phyloP scores from a whole-genome alignment of 208 protist genomes.

The Kentomonas sorsogonicus region DNA sequence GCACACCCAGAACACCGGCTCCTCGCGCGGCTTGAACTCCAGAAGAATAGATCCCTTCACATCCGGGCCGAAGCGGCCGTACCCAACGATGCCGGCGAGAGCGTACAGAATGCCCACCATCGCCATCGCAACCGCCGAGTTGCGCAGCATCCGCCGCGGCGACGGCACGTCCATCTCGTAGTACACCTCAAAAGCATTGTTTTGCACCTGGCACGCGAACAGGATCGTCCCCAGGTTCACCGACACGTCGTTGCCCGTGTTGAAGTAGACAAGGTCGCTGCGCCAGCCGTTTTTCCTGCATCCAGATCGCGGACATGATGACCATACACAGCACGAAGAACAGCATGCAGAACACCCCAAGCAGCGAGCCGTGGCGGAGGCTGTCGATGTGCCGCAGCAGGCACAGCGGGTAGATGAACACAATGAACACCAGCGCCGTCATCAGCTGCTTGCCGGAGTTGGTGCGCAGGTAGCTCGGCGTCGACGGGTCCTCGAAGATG shows the following conservation, averaged over 20 bases:
- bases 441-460: conserved; percentile 38
- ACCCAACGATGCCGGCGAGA: conserved; percentile 69
- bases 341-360: conserved; percentile 45
- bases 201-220: conserved; percentile 59
- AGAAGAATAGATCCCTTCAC: conserved; percentile 49
- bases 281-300: conserved; percentile 27
- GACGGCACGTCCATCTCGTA: conserved; percentile 37
- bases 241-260: conserved; percentile 27
- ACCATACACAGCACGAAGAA: conserved; percentile 62
- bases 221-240: conserved; percentile 35
- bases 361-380: conserved; percentile 44
- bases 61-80: conserved; percentile 48
- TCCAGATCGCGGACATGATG: conserved; percentile 20
- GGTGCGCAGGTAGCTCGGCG: conserved; percentile 23
- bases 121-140: conserved; percentile 24
- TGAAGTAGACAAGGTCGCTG: conserved; percentile 32
- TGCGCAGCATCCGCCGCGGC: conserved; percentile 32
- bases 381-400: conserved; percentile 56
- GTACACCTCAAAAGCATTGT: conserved; percentile 57
- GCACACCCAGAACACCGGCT: conserved; percentile 37
- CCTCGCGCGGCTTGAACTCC: conserved; percentile 50
- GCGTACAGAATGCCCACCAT: conserved; percentile 53
- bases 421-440: conserved; percentile 36
- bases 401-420: conserved; percentile 60
- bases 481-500: conserved; percentile 29